Evolutionary conservation across 2,329 filamentous ascomycete species (phyloP), one percentile per base, ranked within the genome.

Genomic region (Pestalotiopsis sp.): DNA sequence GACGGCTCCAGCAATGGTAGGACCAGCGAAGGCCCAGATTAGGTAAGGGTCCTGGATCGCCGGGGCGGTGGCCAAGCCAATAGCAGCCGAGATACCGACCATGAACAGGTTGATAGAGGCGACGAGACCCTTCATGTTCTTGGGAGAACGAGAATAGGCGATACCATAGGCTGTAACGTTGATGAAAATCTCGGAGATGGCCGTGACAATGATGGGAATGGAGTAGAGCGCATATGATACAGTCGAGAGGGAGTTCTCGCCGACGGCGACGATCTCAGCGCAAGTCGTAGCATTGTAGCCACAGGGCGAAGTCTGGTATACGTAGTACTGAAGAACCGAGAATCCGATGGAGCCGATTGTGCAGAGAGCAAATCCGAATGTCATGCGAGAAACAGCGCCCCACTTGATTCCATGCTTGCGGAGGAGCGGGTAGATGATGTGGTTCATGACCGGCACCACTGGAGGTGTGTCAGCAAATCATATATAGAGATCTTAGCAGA

Each of bases 41-140:
- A 87, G 77, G 68, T 82, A 80, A 2, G 85, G 85, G 67, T 87
- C 85, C 59, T 74, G 75, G 56, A 84, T 83, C 1, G 77, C 82
- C 0, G 82, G 80, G 9, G 81, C 75, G n/a, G 83, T 69, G 25
- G 83, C 80, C 67, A 85, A 89, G n/a, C 90, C 91, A 64, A 94
- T 81, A 45, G 92, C 91, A 38, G 90, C 85, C 1, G 90, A 89
- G 72, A 94, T 84, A 68, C 91, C 92, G 38, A 85, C 90, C 85
- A 89, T 93, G 82, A 92, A 90, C 52, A 93, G 84, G 76, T 90
- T 90, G 74, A 94, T 83, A 23, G 88, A 87, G 79, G 87, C 85
- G 74, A 95, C 91, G n/a, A 94, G 84, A 1, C 90, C 92, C 72
- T 91, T 90, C 92, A 95, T 95, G 83, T 93, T 94, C 75, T 87